Evolutionary conservation across 331 rosid species (phyloP).

Genomic region (Pyracantha coccinea): DNA sequence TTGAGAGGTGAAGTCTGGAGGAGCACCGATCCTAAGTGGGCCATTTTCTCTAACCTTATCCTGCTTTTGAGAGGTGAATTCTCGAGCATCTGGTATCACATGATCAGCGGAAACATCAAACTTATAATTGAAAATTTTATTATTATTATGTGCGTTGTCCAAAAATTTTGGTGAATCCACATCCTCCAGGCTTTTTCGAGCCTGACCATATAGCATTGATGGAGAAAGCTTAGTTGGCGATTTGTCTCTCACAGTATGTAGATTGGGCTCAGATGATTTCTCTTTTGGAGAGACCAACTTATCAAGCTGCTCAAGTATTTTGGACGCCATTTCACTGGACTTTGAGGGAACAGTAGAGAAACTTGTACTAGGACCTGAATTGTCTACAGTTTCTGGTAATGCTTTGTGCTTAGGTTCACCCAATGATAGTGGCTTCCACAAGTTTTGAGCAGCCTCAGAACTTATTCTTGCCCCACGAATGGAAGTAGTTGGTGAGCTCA

Average conservation of each 20-base stretch:
- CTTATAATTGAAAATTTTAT: neutral
- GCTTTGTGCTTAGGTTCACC: conserved; percentile 31
- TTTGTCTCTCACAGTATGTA: conserved; percentile 27
- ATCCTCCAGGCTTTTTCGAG: conserved; percentile 72
- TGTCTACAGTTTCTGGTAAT: conserved; percentile 36
- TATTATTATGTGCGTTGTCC: conserved; percentile 24
- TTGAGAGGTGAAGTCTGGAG: conserved; percentile 29
- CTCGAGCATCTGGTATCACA: conserved; percentile 17
- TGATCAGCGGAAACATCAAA: conserved; percentile 19
- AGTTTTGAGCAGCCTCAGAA: conserved; percentile 30
- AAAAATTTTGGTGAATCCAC: conserved; percentile 59
- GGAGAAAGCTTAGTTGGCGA: conserved; percentile 64
- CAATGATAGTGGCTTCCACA: conserved; percentile 24
- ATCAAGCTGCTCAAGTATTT: conserved; percentile 76
- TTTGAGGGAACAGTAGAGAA: conserved; percentile 36
- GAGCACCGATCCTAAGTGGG: conserved; percentile 25
- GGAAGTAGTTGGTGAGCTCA: conserved; percentile 35
- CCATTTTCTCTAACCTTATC: conserved; percentile 47
- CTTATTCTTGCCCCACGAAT: conserved; percentile 24
- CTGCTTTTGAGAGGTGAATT: conserved; percentile 23
- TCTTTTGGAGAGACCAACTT: conserved; percentile 67
- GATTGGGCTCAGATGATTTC: conserved; percentile 44
- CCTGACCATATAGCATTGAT: conserved; percentile 75
- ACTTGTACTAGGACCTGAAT: conserved; percentile 31
- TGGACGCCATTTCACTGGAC: conserved; percentile 73